Percentiles rank a stretch among this genome's conserved stretches.
These are phyloP conservation scores for Nematodospora valgi DNA, from an alignment of 805 yeast species.

Conservation along the genomic window DNA sequence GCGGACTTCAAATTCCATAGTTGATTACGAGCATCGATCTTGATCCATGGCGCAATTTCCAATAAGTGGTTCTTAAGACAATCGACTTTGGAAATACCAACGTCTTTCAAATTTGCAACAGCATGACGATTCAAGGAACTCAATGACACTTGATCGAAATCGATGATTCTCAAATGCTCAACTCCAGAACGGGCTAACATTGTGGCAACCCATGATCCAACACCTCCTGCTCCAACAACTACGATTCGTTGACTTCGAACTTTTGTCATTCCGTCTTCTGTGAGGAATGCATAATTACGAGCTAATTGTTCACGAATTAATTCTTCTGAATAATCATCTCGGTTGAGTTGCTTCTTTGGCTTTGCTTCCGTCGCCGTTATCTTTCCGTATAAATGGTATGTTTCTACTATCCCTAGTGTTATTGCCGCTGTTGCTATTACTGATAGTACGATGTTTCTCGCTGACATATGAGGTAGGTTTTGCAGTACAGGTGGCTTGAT, in stretches of 20 bases:
- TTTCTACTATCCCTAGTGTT: slow-evolving; percentile 35
- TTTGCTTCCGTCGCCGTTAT: neutral
- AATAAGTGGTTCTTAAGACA: slow-evolving; percentile 67
- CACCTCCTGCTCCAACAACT: slow-evolving; percentile 95
- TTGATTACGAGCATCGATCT: slow-evolving; percentile 72
- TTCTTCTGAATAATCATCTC: slow-evolving; percentile 46
- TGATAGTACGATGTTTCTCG: slow-evolving; percentile 12
- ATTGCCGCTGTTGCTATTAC: slow-evolving; percentile 28
- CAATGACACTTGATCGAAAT: slow-evolving; percentile 93
- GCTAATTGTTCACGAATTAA: slow-evolving; percentile 90
- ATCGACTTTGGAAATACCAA: slow-evolving; percentile 86
- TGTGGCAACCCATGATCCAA: slow-evolving; percentile 93
- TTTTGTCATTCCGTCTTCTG: slow-evolving; percentile 76
- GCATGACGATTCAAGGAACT: slow-evolving; percentile 93
- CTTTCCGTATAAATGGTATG: slow-evolving; percentile 23
- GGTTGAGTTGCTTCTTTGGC: neutral
- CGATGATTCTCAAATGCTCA: slow-evolving; percentile 72
- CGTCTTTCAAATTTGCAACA: slow-evolving; percentile 87
- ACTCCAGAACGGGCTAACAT: slow-evolving; percentile 92
- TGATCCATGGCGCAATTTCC: slow-evolving; percentile 91
- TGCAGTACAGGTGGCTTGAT: neutral
- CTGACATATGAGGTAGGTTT: slow-evolving; percentile 1
- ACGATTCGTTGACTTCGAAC: slow-evolving; percentile 71
- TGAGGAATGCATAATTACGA: slow-evolving; percentile 86
- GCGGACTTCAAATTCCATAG: slow-evolving; percentile 72